Evolutionary conservation across 306 rosid genomes (phyloP).

Genomic region (Spatholobus suberectus): DNA sequence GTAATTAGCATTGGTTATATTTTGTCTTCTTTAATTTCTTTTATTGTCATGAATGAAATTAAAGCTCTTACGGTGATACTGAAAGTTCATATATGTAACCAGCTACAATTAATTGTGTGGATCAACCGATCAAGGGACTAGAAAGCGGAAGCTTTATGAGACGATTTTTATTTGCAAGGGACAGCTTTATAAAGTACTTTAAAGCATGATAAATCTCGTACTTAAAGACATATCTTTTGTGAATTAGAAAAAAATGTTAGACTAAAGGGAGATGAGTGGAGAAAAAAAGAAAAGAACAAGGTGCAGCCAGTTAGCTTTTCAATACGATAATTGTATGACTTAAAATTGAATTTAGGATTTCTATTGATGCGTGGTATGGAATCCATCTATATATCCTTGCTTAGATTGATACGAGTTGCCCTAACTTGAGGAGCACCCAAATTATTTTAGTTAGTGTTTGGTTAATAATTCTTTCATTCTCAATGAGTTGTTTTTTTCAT

Average conservation of each 20-base stretch:
- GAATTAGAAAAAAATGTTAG: neutral
- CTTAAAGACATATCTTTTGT: neutral
- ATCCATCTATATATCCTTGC: neutral
- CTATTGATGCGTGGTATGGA: neutral
- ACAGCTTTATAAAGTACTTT: neutral
- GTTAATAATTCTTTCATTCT: neutral
- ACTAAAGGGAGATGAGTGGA: neutral
- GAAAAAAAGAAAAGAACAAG: neutral
- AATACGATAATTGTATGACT: neutral
- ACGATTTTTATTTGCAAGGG: neutral
- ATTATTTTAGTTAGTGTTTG: neutral
- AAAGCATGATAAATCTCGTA: neutral
- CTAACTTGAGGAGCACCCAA: neutral
- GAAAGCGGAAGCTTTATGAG: neutral
- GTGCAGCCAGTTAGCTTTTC: neutral
- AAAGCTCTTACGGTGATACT: neutral
- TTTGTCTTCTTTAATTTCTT: neutral
- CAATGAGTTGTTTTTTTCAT: neutral
- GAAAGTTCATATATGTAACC: neutral
- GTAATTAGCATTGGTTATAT: constrained; percentile 11
- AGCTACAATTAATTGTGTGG: neutral
- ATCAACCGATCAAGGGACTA: neutral
- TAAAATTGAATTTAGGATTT: neutral
- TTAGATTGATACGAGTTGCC: neutral
- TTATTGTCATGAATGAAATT: neutral